Conservation (phyloP, 108 stramenopile genomes). For the Nannochloropsis granulata region DNA sequence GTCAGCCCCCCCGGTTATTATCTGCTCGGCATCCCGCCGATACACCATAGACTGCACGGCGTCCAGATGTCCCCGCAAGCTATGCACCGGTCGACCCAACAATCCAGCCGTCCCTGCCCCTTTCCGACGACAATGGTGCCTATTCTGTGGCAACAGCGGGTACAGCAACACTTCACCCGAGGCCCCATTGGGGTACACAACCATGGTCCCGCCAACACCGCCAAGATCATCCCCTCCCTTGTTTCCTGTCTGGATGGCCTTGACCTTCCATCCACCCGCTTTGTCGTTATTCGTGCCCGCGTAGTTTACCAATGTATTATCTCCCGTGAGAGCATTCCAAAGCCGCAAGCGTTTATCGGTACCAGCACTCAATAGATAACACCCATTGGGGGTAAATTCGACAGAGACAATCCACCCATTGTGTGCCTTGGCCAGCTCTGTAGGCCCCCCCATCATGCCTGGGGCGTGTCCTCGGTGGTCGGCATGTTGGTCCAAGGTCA, state of each 20-base stretch:
- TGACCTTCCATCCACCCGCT: neutral
- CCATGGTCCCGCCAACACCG: neutral
- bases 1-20: neutral
- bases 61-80: neutral
- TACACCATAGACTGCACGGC: neutral
- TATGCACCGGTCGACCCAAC: neutral
- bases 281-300: constrained; percentile 9
- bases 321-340: constrained; percentile 8
- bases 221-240: neutral
- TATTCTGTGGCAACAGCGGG: neutral
- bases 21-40: neutral
- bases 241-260: neutral
- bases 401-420: constrained; percentile 14
- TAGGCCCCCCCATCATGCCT: neutral
- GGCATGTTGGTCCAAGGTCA: constrained; percentile 15
- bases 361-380: constrained; percentile 9
- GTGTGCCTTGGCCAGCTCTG: constrained; percentile 7
- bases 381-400: constrained; percentile 14
- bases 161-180: neutral
- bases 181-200: neutral
- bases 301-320: constrained; percentile 23
- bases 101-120: neutral
- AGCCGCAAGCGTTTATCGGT: constrained; percentile 15
- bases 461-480: neutral
- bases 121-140: too few species aligned